A percentile compares a stretch with the other conserved stretches of the same genome.
Evolutionary conservation across 2,329 filamentous ascomycete genomes (phyloP).

Genomic region (Ilyonectria mors-panacis): DNA sequence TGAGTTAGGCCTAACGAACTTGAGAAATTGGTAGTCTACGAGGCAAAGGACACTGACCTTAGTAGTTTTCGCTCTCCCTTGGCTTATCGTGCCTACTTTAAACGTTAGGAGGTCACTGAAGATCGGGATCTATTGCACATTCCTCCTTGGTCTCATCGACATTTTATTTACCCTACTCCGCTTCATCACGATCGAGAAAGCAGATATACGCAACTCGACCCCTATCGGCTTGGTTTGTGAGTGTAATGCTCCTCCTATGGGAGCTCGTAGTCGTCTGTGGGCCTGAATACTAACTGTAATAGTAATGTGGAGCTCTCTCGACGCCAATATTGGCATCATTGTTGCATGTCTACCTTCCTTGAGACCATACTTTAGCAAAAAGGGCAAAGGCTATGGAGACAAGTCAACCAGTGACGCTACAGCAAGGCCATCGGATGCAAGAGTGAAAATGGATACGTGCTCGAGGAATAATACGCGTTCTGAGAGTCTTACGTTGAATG

Average conservation of each 20-base stretch:
- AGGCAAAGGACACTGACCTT: neutral
- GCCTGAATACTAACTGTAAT: neutral
- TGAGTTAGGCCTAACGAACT: neutral
- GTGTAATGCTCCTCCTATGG: neutral
- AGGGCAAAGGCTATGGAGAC: neutral
- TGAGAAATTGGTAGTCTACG: too few species aligned
- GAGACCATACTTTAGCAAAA: conserved; percentile 34
- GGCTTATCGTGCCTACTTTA: conserved; percentile 12
- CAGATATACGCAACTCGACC: conserved; percentile 12
- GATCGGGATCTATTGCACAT: conserved; percentile 24
- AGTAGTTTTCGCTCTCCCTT: conserved; percentile 12
- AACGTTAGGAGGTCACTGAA: conserved; percentile 3
- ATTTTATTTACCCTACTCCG: conserved; percentile 40
- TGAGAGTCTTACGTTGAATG: neutral
- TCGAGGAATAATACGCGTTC: too few species aligned
- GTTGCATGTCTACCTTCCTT: conserved; percentile 42
- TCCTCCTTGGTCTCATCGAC: conserved; percentile 37
- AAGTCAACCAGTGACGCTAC: neutral
- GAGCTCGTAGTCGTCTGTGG: conserved; percentile 8
- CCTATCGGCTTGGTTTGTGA: conserved; percentile 39
- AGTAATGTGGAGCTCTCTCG: conserved; percentile 38
- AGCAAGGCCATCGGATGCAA: neutral
- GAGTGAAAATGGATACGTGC: neutral
- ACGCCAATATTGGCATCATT: conserved; percentile 37
- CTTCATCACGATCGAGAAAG: conserved; percentile 34